A percentile compares a stretch with the other conserved stretches of the same genome.
phyloP scores from a whole-genome alignment of 148 eudicot genomes.

The Vaccinium corymbosum region DNA sequence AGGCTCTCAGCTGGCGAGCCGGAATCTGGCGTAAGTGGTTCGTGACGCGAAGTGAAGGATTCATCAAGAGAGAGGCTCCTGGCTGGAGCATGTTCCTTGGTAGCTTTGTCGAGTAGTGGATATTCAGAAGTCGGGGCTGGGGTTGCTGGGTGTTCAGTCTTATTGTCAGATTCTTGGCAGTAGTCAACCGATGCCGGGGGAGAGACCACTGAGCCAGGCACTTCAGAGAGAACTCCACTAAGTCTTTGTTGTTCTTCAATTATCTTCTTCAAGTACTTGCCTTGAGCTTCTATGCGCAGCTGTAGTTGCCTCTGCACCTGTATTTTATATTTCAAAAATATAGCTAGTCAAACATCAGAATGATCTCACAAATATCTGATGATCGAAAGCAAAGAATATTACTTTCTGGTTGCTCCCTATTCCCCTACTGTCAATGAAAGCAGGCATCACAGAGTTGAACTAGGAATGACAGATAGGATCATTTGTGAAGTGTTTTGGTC shows the following conservation, averaged over 20 bases:
- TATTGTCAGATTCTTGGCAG: slow-evolving; percentile 32
- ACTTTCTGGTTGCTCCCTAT: background rate
- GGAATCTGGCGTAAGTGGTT: slow-evolving; percentile 55
- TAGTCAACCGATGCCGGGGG: slow-evolving; percentile 20
- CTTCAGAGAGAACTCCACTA: slow-evolving; percentile 43
- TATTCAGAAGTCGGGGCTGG: slow-evolving; percentile 50
- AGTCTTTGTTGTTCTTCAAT: slow-evolving; percentile 62
- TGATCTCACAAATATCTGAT: background rate
- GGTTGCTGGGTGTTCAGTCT: slow-evolving; percentile 51
- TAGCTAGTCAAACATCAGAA: background rate
- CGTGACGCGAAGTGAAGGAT: slow-evolving; percentile 35
- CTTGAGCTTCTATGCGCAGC: slow-evolving; percentile 68
- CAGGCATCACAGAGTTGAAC: background rate
- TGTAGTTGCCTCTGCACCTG: slow-evolving; percentile 72
- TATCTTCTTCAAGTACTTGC: slow-evolving; percentile 53
- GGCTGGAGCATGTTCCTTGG: slow-evolving; percentile 23
- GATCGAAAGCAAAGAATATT: background rate
- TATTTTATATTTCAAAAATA: slow-evolving; percentile 10
- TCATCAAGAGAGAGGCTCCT: slow-evolving; percentile 42
- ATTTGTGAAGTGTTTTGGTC: background rate
- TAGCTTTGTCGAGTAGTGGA: slow-evolving; percentile 27
- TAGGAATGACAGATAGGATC: background rate
- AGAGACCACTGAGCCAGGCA: slow-evolving; percentile 30
- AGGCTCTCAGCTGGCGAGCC: slow-evolving; percentile 30
- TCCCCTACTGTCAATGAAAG: background rate